phyloP scores from a whole-genome alignment of 495 filamentous ascomycete genomes.

The Terfezia claveryi region DNA sequence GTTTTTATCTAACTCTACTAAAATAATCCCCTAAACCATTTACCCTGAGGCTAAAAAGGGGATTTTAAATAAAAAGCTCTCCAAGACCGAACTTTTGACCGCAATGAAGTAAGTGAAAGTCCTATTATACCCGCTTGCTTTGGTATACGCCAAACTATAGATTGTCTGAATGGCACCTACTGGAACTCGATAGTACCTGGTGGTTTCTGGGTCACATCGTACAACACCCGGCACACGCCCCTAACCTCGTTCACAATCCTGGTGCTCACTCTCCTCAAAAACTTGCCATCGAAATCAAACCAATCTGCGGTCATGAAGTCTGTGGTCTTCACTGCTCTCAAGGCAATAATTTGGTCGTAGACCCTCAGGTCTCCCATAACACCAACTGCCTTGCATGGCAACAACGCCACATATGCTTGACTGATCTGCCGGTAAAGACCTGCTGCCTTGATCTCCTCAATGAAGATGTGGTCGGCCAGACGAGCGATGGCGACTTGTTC shows the following conservation, averaged over 20 bases:
- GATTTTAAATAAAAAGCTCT: no score
- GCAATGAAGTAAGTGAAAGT: no score
- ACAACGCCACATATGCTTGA: conserved; percentile 67
- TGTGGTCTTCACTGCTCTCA: conserved; percentile 53
- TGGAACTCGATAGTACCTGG: conserved; percentile 62
- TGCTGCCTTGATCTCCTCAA: conserved; percentile 60
- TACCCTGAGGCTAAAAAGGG: no score
- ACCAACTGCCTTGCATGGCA: conserved; percentile 49
- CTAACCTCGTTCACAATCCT: conserved; percentile 72
- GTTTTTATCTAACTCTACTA: no score
- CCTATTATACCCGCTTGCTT: no score
- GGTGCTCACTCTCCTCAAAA: conserved; percentile 44
- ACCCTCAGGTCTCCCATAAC: conserved; percentile 62
- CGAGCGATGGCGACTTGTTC: conserved; percentile 62
- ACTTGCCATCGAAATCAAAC: conserved; percentile 41
- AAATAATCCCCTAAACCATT: no score
- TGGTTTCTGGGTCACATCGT: conserved; percentile 50
- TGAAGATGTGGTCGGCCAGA: conserved; percentile 73
- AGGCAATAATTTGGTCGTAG: conserved; percentile 31
- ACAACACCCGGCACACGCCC: conserved; percentile 44
- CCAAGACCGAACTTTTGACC: no score
- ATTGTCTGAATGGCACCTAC: conserved; percentile 19
- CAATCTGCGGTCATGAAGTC: conserved; percentile 72
- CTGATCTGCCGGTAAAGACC: conserved; percentile 64
- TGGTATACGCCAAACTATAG: no score